Conservation (phyloP, 2,329 filamentous ascomycete species). For the Xylaria sp. region DNA sequence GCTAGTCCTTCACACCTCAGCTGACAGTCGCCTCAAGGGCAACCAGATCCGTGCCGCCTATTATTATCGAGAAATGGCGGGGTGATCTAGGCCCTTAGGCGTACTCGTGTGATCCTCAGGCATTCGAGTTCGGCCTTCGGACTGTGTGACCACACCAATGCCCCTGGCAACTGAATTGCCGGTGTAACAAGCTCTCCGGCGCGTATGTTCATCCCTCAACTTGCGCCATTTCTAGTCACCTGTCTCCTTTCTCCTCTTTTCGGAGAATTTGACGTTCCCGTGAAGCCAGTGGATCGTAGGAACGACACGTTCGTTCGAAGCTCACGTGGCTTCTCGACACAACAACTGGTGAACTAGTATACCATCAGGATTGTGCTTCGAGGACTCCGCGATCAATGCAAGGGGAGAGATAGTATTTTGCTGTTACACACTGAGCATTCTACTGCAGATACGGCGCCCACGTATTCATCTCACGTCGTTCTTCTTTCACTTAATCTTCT, state of each 20-base stretch:
- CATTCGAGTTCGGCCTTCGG: no score
- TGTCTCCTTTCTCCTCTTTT: neutral
- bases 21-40: slow-evolving; percentile 1
- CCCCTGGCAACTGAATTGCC: neutral
- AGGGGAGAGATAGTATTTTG: neutral
- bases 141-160: neutral
- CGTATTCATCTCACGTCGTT: neutral
- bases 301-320: neutral
- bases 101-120: neutral
- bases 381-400: neutral
- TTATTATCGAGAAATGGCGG: neutral
- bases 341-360: neutral
- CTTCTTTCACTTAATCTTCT: neutral
- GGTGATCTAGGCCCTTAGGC: neutral
- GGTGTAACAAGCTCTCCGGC: neutral
- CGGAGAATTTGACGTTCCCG: neutral
- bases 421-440: neutral
- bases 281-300: neutral
- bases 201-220: no score
- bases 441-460: neutral
- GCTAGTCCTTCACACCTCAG: neutral
- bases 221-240: neutral
- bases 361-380: neutral
- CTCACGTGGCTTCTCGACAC: neutral
- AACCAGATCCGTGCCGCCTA: neutral